Conservation (phyloP, 805 yeast species). For the Kuraishia cidri region DNA sequence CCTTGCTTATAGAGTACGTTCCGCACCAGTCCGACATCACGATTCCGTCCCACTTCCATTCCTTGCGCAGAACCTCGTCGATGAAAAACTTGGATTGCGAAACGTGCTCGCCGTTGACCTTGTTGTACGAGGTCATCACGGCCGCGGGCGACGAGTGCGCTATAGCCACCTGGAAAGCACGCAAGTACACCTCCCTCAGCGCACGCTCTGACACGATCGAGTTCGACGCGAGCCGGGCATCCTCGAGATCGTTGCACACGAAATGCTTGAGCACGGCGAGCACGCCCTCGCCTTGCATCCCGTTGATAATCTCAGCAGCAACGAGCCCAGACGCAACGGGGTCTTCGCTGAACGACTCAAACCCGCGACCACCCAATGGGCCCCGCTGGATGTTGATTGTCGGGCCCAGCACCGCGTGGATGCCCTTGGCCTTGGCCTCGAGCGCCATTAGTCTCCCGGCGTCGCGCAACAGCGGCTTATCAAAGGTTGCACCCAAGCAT, state of each 20-base stretch:
- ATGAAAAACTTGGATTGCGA: slow-evolving; percentile 25
- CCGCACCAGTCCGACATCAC: slow-evolving; percentile 37
- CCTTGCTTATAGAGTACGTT: slow-evolving; percentile 21
- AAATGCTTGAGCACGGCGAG: slow-evolving; percentile 55
- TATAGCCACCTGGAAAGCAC: slow-evolving; percentile 32
- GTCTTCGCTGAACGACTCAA: slow-evolving; percentile 34
- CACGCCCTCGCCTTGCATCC: slow-evolving; percentile 42
- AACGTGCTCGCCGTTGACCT: slow-evolving; percentile 31
- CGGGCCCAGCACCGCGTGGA: slow-evolving; percentile 27
- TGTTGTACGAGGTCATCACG: slow-evolving; percentile 33
- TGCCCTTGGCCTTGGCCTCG: slow-evolving; percentile 34
- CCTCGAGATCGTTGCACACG: slow-evolving; percentile 56
- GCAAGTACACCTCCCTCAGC: slow-evolving; percentile 31
- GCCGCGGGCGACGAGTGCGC: slow-evolving; percentile 27
- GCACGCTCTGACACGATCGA: slow-evolving; percentile 34
- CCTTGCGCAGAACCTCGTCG: slow-evolving; percentile 25
- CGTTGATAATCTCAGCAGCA: slow-evolving; percentile 41
- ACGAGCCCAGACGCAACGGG: slow-evolving; percentile 32
- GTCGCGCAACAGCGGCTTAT: slow-evolving; percentile 24
- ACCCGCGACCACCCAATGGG: slow-evolving; percentile 36
- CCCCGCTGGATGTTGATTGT: slow-evolving; percentile 29
- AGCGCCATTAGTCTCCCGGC: slow-evolving; percentile 32
- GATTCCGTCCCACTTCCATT: slow-evolving; percentile 30
- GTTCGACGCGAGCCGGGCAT: slow-evolving; percentile 39
- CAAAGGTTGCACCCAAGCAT: slow-evolving; percentile 33